phyloP scores from a whole-genome alignment of 2,329 filamentous ascomycete genomes.

The Paecilomyces sp. region DNA sequence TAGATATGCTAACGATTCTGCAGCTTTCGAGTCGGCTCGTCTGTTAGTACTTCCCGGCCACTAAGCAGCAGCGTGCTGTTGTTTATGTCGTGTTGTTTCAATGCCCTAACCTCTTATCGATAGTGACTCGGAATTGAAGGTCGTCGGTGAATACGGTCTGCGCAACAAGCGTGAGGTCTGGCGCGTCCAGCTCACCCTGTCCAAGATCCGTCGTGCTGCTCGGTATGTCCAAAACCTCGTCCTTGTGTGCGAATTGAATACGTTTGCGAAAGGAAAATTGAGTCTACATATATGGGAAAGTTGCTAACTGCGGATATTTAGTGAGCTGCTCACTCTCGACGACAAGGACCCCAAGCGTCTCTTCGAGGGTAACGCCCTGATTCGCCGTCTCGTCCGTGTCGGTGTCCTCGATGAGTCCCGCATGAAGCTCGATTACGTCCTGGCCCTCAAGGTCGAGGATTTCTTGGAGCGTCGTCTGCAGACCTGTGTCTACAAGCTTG shows the following conservation, averaged over 20 bases:
- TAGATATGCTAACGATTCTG: constrained; percentile 28
- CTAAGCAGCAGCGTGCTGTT: constrained; percentile 97
- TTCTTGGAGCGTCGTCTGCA: constrained; percentile 99
- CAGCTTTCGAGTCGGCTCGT: constrained; percentile 97
- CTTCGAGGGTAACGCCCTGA: constrained; percentile 99
- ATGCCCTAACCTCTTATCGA: constrained; percentile 48
- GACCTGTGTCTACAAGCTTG: constrained; percentile 99
- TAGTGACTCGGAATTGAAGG: constrained; percentile 99
- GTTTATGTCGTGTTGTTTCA: constrained; percentile 80
- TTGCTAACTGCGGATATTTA: constrained; percentile 34
- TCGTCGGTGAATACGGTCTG: constrained; percentile 99
- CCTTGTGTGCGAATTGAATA: neutral
- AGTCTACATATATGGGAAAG: neutral
- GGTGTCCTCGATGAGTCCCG: constrained; percentile 99
- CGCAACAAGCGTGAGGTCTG: constrained; percentile 99
- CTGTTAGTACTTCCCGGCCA: constrained; percentile 94
- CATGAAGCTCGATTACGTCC: constrained; percentile 99
- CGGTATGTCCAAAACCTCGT: constrained; percentile 56
- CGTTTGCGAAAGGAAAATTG: constrained; percentile 7
- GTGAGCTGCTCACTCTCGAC: constrained; percentile 99
- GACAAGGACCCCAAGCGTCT: constrained; percentile 99
- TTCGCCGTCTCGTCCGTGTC: constrained; percentile 98
- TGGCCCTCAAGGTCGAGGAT: constrained; percentile 98
- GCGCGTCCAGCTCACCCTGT: constrained; percentile 98
- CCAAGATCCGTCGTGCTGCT: constrained; percentile 99